Percentiles rank a stretch among this genome's conserved stretches.
Evolutionary conservation across 805 yeast genomes (phyloP).

Genomic region (Henningerozyma blattae): DNA sequence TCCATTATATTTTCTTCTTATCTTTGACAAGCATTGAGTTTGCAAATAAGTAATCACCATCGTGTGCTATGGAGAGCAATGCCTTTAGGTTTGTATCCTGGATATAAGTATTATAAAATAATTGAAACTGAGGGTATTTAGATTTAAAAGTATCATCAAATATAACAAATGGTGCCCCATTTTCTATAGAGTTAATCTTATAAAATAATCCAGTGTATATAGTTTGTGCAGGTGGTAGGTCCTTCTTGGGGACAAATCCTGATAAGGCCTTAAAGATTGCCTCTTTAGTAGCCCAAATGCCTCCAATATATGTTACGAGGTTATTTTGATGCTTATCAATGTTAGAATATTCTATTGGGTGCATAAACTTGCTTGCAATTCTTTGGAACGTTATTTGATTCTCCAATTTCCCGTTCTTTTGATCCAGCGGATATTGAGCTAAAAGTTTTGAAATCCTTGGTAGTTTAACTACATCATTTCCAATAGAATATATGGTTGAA

Average conservation of each 20-base stretch:
- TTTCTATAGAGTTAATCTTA: conserved; percentile 8
- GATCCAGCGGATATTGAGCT: conserved; percentile 5
- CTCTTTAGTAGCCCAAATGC: conserved; percentile 25
- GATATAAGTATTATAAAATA: conserved; percentile 9
- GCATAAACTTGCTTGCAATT: conserved; percentile 20
- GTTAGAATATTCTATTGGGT: conserved; percentile 9
- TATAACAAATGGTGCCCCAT: conserved; percentile 11
- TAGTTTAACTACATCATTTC: conserved; percentile 20
- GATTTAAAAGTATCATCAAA: conserved; percentile 5
- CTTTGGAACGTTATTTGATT: conserved; percentile 7
- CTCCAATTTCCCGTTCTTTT: neutral
- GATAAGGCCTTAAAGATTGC: conserved; percentile 15
- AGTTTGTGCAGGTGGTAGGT: conserved; percentile 19
- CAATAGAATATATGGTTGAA: conserved; percentile 13
- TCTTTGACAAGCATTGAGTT: conserved; percentile 1
- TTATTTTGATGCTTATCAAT: conserved; percentile 1
- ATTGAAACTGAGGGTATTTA: conserved; percentile 1
- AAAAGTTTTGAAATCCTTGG: conserved; percentile 16
- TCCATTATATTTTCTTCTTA: too few species aligned
- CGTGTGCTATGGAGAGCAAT: conserved; percentile 20
- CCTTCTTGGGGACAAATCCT: conserved; percentile 5
- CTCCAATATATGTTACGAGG: conserved; percentile 13
- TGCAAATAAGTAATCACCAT: conserved; percentile 17
- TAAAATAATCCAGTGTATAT: conserved; percentile 16
- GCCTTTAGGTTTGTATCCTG: conserved; percentile 2